Percentiles rank a stretch among this genome's conserved stretches.
These are phyloP conservation scores for Nicotiana rustica DNA, from an alignment of 305 asterid species.

Conservation along the genomic window DNA sequence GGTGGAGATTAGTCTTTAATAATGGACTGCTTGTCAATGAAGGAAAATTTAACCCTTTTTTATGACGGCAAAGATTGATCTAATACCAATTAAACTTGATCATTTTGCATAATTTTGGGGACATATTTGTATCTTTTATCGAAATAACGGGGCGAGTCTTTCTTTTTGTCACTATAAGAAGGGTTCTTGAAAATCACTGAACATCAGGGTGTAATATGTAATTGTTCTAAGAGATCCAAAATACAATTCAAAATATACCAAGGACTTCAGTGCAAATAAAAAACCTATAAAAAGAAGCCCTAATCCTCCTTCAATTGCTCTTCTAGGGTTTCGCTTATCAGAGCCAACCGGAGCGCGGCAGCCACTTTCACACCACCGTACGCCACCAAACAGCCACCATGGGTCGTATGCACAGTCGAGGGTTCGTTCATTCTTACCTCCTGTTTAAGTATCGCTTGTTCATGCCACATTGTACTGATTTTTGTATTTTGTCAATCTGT, in stretches of 20 bases:
- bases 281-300: neutral
- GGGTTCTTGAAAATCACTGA: neutral
- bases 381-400: constrained; percentile 37
- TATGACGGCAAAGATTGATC: too few species aligned
- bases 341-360: constrained; percentile 1
- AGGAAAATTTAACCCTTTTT: too few species aligned
- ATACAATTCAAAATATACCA: neutral
- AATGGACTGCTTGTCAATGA: too few species aligned
- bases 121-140: too few species aligned
- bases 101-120: too few species aligned
- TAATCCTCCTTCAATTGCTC: neutral
- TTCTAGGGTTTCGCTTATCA: constrained; percentile 23
- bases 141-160: too few species aligned
- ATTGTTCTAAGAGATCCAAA: neutral
- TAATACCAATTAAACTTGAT: too few species aligned
- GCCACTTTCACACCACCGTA: constrained; percentile 14
- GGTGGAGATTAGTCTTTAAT: too few species aligned
- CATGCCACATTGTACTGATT: neutral
- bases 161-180: too few species aligned
- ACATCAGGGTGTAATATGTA: neutral
- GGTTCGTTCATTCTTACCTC: constrained; percentile 32
- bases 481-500: neutral
- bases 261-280: constrained; percentile 29
- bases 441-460: neutral
- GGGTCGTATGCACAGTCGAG: constrained; percentile 56